phyloP scores from a whole-genome alignment of 805 yeast genomes.

The Yarrowia divulgata region DNA sequence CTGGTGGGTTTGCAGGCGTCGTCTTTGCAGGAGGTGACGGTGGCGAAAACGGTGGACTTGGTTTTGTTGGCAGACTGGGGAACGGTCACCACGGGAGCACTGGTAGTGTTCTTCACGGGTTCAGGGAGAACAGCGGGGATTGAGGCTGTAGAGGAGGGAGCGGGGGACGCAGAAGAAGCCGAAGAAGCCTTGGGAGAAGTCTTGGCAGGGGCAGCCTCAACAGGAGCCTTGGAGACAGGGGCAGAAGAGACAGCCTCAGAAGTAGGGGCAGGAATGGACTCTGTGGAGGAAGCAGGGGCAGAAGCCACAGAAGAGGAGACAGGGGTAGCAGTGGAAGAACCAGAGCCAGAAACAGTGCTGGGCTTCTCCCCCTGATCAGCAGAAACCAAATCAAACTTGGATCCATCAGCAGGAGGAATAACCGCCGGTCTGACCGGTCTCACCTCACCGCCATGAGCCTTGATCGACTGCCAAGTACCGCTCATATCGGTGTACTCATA shows the following conservation, averaged over 20 bases:
- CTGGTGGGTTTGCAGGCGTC: constrained; percentile 10
- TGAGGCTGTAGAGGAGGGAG: background rate
- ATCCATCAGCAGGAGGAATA: constrained; percentile 13
- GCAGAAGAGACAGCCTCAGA: background rate
- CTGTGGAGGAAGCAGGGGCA: background rate
- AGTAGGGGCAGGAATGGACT: background rate
- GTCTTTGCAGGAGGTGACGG: constrained; percentile 29
- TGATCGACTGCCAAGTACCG: constrained; percentile 54
- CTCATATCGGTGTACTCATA: constrained; percentile 52
- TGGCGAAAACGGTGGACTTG: constrained; percentile 7
- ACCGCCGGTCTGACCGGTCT: constrained; percentile 54
- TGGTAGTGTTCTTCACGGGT: background rate
- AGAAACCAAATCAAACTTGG: constrained; percentile 15
- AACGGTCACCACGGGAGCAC: too few relatives aligned
- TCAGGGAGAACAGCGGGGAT: background rate
- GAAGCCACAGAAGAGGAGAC: too few relatives aligned
- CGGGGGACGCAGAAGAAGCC: background rate
- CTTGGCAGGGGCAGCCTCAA: background rate
- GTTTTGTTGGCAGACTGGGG: background rate
- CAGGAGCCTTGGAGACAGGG: background rate
- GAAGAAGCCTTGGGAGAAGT: background rate
- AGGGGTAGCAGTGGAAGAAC: too few relatives aligned
- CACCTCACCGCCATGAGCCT: constrained; percentile 57
- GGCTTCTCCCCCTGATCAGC: constrained; percentile 15
- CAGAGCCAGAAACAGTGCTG: background rate